Evolutionary conservation across 1,139 yeast species (phyloP).

Genomic region (Pneumocystis jirovecii): DNA sequence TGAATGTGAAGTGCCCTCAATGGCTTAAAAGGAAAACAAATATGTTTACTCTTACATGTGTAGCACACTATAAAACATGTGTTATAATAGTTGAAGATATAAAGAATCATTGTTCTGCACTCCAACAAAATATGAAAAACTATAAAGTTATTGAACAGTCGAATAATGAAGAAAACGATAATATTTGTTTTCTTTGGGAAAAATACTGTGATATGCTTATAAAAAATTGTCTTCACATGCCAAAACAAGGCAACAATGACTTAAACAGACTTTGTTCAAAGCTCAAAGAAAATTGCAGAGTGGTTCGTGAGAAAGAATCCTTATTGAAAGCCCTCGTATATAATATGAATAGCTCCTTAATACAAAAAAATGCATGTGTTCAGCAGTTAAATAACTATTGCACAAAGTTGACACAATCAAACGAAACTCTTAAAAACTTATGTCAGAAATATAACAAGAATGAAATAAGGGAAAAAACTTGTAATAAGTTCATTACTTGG

Average conservation of each 20-base stretch:
- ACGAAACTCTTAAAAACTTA: no score
- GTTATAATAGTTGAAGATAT: no score
- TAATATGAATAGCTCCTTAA: neutral
- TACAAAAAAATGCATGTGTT: neutral
- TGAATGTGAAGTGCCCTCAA: neutral
- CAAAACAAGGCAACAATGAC: neutral
- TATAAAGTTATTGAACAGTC: neutral
- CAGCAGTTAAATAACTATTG: neutral
- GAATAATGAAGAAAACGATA: neutral
- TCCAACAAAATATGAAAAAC: neutral
- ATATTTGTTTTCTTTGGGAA: neutral
- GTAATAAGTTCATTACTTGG: no score
- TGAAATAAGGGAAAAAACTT: no score
- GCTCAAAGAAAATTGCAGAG: neutral
- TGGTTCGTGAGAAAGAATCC: neutral
- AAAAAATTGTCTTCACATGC: neutral
- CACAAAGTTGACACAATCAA: neutral
- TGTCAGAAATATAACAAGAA: neutral
- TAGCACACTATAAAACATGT: neutral
- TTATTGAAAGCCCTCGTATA: neutral
- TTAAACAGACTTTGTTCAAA: neutral
- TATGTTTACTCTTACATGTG: neutral
- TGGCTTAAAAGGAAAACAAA: neutral
- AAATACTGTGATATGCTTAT: neutral
- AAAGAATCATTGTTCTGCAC: neutral